These are phyloP conservation scores for Quercus suber DNA, from an alignment of 306 rosid species.

Conservation along the genomic window DNA sequence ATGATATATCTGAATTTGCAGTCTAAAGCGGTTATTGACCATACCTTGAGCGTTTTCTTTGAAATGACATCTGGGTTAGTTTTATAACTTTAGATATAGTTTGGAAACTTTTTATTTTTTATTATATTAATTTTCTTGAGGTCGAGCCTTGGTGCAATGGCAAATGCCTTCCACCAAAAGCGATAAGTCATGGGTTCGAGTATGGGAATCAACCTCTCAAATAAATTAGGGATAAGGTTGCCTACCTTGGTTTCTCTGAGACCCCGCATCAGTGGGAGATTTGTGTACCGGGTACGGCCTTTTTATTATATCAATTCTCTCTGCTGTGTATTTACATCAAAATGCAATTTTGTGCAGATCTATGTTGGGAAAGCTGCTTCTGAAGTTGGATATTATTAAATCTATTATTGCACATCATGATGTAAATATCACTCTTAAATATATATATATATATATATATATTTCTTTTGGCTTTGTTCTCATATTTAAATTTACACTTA, in stretches of 20 bases:
- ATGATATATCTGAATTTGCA: constrained; percentile 30
- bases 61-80: constrained; percentile 99
- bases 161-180: no score
- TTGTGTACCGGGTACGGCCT: background rate
- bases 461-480: constrained; percentile 10
- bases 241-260: no score
- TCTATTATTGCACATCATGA: constrained; percentile 91
- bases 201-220: no score
- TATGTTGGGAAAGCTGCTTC: constrained; percentile 94
- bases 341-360: constrained; percentile 41
- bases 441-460: background rate
- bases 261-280: no score
- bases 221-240: no score
- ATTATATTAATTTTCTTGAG: no score
- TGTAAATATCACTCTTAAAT: constrained; percentile 35
- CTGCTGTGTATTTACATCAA: no score
- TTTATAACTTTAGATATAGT: constrained; percentile 2
- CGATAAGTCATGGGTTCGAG: no score
- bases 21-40: constrained; percentile 97
- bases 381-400: constrained; percentile 92
- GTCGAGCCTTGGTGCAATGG: no score
- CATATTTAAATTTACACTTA: background rate
- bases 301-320: no score
- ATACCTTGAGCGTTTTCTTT: constrained; percentile 85
- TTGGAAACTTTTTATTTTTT: no score